Base-by-base conservation (phyloP, 176 grass and related monocot genomes). In the Oryza longistaminata region DNA sequence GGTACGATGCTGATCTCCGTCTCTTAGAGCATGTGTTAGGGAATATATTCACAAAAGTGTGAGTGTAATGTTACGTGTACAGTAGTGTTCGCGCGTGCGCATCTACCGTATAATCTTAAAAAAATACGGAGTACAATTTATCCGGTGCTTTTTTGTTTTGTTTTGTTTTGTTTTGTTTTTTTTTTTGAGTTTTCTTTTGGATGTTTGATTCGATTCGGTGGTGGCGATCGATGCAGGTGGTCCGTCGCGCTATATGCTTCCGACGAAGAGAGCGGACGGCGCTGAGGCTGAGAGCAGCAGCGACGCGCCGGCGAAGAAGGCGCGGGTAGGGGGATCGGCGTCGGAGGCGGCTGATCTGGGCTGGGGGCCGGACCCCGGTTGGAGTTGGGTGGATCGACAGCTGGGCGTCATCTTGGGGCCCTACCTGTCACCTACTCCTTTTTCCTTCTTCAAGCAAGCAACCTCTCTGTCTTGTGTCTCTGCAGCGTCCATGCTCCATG, bases 171-270 rank as follows among this genome's bases (percentile, higher is more conserved):
- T 76, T 55, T 85, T 48, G 8, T 37, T 37, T 34, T 3, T 27
- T 27, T 0, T 27, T 27, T 27, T 27, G 27, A 27, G 27, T 27
- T 27, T 7, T 19, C 1, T 29, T 29, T 29, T 29, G 35, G 37
- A 27, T 22, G 40, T 85, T 74, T 75, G 82, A 81, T 89, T 76
- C 69, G 82, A 81, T 89, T 76, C 55, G 64, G 39, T 33, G 43
- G 3, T 64, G 82, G 11, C 37, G 76, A 15, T 64, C 35, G 35
- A 21, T 88, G 81, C 77, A 85, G 70, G 70, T 7, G 26, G 34
- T 60, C 19, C 55, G 9, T 60, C 8, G 31, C 39, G 42, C 64
- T 70, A 17, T 70, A 89, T 85, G 76, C 27, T 27, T 27, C 27
- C 48, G 76, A 75, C 76, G 15, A 75, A 70, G 70, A 81, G 87